phyloP scores from a whole-genome alignment of 257 asterid genomes.

The Nicotiana knightiana region DNA sequence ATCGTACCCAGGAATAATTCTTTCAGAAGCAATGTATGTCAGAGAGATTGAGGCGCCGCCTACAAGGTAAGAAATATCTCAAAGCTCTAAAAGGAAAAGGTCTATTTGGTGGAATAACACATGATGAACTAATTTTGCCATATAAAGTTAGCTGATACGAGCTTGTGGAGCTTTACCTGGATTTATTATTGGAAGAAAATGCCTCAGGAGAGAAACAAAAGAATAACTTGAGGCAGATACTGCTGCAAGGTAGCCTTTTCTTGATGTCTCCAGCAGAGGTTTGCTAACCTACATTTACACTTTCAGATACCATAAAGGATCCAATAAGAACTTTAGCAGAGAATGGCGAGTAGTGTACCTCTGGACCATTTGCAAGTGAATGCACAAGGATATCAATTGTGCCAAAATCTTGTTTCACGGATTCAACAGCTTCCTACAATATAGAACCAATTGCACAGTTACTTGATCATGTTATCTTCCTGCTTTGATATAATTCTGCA shows the following conservation, averaged over 20 bases:
- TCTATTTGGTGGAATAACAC: not conserved
- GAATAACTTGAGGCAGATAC: conserved; percentile 91
- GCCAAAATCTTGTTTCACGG: conserved; percentile 87
- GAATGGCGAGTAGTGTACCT: conserved; percentile 34
- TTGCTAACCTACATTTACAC: conserved; percentile 49
- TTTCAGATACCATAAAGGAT: not conserved
- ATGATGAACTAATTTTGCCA: not conserved
- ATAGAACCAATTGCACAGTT: not conserved
- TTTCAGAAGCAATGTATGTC: conserved; percentile 91
- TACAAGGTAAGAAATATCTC: conserved; percentile 19
- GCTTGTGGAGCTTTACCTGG: conserved; percentile 41
- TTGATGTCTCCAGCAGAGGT: conserved; percentile 82
- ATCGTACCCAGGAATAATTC: conserved; percentile 81
- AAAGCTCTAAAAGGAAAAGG: not conserved
- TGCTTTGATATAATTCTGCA: not conserved
- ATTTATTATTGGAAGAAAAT: conserved; percentile 78
- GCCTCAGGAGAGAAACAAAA: conserved; percentile 67
- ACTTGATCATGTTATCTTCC: not conserved
- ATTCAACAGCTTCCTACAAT: conserved; percentile 85
- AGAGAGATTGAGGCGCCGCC: conserved; percentile 92
- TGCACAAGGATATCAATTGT: conserved; percentile 94
- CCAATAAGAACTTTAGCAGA: not conserved
- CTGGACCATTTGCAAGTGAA: conserved; percentile 98
- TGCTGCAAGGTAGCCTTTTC: conserved; percentile 84
- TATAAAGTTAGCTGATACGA: not conserved